Conservation (phyloP, 768 basidiomycete species). For the Roridomyces roridus region DNA sequence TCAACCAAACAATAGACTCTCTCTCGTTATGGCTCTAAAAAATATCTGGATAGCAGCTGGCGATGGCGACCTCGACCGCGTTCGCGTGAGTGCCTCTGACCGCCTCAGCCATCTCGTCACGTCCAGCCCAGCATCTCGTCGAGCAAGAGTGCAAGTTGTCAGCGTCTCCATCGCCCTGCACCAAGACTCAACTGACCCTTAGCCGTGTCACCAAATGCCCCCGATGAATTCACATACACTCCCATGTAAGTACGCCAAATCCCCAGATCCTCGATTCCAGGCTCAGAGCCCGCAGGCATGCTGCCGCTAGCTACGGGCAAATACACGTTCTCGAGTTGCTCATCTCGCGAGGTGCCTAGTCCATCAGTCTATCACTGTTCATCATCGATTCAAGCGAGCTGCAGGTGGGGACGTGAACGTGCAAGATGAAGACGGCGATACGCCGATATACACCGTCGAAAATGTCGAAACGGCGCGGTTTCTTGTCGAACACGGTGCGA, state of each 20-base stretch:
- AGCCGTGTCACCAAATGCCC: constrained; percentile 73
- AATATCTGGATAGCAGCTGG: constrained; percentile 96
- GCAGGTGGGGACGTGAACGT: constrained; percentile 88
- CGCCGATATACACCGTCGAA: constrained; percentile 91
- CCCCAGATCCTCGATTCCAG: constrained; percentile 18
- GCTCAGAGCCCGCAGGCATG: constrained; percentile 61
- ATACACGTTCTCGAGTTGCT: constrained; percentile 79
- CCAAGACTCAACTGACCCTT: constrained; percentile 34
- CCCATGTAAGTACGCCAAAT: constrained; percentile 68
- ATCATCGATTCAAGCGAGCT: constrained; percentile 13
- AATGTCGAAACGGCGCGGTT: constrained; percentile 76
- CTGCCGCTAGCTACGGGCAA: constrained; percentile 92
- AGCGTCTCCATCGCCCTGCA: constrained; percentile 30
- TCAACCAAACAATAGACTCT: not conserved
- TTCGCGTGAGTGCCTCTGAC: constrained; percentile 56
- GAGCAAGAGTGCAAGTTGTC: constrained; percentile 59
- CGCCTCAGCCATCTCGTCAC: constrained; percentile 9
- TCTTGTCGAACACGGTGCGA: constrained; percentile 81
- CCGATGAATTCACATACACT: constrained; percentile 79
- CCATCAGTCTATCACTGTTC: constrained; percentile 6
- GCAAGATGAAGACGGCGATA: constrained; percentile 87
- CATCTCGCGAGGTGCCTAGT: constrained; percentile 63
- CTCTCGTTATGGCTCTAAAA: constrained; percentile 34
- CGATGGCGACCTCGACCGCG: constrained; percentile 84
- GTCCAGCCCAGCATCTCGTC: constrained; percentile 56